Percentiles rank a stretch among this genome's conserved stretches.
These are phyloP conservation scores for Fusarium sterilihyphosum DNA, from an alignment of 2,329 filamentous ascomycete species.

Conservation along the genomic window DNA sequence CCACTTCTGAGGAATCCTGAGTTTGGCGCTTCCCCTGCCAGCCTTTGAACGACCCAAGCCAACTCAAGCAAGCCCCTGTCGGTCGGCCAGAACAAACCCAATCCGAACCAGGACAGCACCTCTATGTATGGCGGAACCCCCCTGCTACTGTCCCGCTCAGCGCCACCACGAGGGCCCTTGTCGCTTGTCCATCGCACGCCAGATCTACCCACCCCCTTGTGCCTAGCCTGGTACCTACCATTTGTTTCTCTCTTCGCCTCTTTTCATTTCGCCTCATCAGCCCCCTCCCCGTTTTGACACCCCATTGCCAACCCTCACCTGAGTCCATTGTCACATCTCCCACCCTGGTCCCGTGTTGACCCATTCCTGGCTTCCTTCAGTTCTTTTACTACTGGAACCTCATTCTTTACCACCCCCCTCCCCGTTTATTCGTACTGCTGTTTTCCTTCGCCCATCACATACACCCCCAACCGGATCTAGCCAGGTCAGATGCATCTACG, in stretches of 20 bases:
- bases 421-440: conserved; percentile 30
- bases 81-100: conserved; percentile 30
- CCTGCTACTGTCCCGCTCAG: conserved; percentile 44
- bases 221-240: conserved; percentile 36
- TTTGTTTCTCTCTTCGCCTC: conserved; percentile 37
- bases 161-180: conserved; percentile 49
- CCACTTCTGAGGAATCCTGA: conserved; percentile 23
- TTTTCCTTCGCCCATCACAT: conserved; percentile 33
- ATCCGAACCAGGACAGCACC: conserved; percentile 28
- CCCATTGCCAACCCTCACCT: conserved; percentile 42
- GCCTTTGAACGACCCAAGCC: conserved; percentile 22
- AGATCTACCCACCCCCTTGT: conserved; percentile 47
- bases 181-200: conserved; percentile 45
- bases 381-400: conserved; percentile 36
- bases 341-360: conserved; percentile 43
- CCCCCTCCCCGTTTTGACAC: conserved; percentile 37
- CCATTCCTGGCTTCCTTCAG: conserved; percentile 42
- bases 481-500: conserved; percentile 52
- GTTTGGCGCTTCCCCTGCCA: conserved; percentile 24
- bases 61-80: conserved; percentile 28
- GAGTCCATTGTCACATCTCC: conserved; percentile 43
- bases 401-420: conserved; percentile 34
- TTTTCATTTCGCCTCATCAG: conserved; percentile 41
- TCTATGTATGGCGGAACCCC: conserved; percentile 28
- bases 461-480: conserved; percentile 44